phyloP scores from a whole-genome alignment of 805 yeast genomes.

The Debaryomyces tyrocola region DNA sequence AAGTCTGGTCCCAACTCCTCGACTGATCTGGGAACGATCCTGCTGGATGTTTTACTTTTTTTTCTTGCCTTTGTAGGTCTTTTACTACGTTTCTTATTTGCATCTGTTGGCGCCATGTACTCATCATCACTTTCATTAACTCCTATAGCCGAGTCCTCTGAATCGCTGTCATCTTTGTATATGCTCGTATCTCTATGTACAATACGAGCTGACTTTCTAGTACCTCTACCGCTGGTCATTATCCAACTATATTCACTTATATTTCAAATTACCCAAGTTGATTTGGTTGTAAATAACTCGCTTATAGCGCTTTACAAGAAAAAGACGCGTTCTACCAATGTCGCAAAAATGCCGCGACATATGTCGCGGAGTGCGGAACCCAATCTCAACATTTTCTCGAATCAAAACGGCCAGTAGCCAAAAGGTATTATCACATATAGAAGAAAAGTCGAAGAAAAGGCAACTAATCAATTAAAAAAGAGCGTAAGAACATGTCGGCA shows the following conservation, averaged over 20 bases:
- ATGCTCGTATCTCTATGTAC: background rate
- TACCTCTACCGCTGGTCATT: background rate
- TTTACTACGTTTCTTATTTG: slow-evolving; percentile 4
- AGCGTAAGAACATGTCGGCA: slow-evolving; percentile 7
- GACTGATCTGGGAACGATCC: background rate
- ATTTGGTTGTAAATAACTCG: slow-evolving; percentile 7
- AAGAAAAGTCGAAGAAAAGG: no score
- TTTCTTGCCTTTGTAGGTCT: slow-evolving; percentile 6
- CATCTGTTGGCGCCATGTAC: slow-evolving; percentile 3
- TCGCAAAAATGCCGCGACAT: background rate
- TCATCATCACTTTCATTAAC: slow-evolving; percentile 11
- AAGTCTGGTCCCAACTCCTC: slow-evolving; percentile 21
- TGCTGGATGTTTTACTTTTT: slow-evolving; percentile 4
- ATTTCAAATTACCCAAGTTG: background rate
- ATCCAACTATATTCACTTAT: background rate
- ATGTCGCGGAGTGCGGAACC: background rate
- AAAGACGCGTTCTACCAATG: slow-evolving; percentile 4
- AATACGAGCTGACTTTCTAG: background rate
- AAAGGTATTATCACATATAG: no score
- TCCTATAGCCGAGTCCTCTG: slow-evolving; percentile 2
- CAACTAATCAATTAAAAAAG: background rate
- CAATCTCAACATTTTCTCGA: no score
- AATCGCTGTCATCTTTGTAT: slow-evolving; percentile 3
- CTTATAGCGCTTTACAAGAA: background rate
- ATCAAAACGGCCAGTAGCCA: no score